phyloP scores from a whole-genome alignment of 306 rosid species.

The Gynostemma pentaphyllum region DNA sequence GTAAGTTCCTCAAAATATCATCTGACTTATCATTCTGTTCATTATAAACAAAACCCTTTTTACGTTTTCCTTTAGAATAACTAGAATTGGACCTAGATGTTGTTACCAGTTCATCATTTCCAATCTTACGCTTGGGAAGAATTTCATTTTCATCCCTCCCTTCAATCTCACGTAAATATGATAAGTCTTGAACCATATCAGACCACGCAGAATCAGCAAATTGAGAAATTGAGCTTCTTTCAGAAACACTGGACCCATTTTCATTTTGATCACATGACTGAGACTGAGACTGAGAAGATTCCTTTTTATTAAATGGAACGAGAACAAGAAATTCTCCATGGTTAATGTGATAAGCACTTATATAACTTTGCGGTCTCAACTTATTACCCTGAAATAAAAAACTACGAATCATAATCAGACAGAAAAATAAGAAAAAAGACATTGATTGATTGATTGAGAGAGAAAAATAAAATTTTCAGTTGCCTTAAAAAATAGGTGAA shows the following conservation, averaged over 20 bases:
- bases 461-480: background rate
- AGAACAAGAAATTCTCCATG: conserved; percentile 54
- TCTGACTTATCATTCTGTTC: conserved; percentile 36
- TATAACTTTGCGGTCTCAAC: conserved; percentile 41
- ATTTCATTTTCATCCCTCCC: background rate
- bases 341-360: conserved; percentile 20
- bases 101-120: conserved; percentile 12
- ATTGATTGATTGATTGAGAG: background rate
- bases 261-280: conserved; percentile 21
- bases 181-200: conserved; percentile 58
- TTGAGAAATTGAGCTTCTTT: conserved; percentile 23
- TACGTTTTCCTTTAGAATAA: conserved; percentile 7
- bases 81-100: conserved; percentile 7
- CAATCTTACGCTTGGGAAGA: conserved; percentile 2
- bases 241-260: conserved; percentile 9
- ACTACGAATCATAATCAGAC: background rate
- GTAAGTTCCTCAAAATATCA: conserved; percentile 36
- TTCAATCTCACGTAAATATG: conserved; percentile 24
- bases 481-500: conserved; percentile 80
- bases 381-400: conserved; percentile 48
- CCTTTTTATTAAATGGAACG: conserved; percentile 55
- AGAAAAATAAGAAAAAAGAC: background rate
- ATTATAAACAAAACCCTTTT: conserved; percentile 21
- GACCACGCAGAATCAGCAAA: conserved; percentile 63
- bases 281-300: conserved; percentile 12